A percentile compares a stretch with the other conserved stretches of the same genome.
Evolutionary conservation across 345 rosid genomes (phyloP).

Genomic region (Eucalyptus sideroxylon): DNA sequence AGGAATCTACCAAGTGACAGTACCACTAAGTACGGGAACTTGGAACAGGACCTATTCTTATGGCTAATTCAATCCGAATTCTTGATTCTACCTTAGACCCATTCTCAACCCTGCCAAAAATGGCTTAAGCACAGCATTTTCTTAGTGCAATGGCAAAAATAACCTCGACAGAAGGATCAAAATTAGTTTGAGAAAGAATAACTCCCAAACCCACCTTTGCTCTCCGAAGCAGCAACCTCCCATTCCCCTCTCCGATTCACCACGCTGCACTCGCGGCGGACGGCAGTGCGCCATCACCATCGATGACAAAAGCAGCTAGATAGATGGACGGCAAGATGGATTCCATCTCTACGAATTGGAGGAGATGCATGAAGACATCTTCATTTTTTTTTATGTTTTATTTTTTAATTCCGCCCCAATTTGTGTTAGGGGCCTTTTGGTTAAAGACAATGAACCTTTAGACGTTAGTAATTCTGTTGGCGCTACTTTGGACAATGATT

Average conservation of each 20-base stretch:
- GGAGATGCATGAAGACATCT: background rate
- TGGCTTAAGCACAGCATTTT: background rate
- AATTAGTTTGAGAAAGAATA: background rate
- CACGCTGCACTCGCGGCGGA: background rate
- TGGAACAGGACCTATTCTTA: accelerated
- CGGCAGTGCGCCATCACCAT: background rate
- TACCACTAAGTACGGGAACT: accelerated
- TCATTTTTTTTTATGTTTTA: background rate
- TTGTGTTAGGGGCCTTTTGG: background rate
- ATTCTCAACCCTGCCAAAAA: background rate
- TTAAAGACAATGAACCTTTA: background rate
- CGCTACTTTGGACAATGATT: background rate
- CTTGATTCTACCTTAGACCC: background rate
- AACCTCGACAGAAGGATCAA: background rate
- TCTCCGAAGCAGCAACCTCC: background rate
- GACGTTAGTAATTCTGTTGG: background rate
- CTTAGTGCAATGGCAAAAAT: background rate
- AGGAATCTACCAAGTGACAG: accelerated
- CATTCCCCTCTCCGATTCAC: background rate
- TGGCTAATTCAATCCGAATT: background rate
- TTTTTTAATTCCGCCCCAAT: background rate
- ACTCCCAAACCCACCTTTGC: background rate
- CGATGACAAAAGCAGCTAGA: background rate
- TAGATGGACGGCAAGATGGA: background rate
- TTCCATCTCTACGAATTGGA: background rate